These are phyloP conservation scores for Neofusicoccum sp. DNA, from an alignment of 2,329 filamentous ascomycete genomes.

Conservation along the genomic window DNA sequence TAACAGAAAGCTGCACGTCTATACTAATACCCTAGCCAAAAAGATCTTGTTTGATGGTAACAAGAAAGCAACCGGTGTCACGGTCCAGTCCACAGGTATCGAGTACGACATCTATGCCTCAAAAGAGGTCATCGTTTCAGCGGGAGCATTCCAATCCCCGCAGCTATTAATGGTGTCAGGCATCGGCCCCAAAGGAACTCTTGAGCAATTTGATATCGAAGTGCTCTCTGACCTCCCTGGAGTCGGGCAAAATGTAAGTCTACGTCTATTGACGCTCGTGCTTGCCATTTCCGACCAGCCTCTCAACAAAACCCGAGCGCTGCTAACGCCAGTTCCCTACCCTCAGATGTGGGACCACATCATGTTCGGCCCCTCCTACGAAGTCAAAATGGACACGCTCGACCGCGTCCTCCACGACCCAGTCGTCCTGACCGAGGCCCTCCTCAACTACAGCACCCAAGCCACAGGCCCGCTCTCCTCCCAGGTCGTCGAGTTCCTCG, in stretches of 20 bases:
- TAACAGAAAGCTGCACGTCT: conserved; percentile 24
- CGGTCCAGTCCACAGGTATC: conserved; percentile 18
- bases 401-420: conserved; percentile 24
- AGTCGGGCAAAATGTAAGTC: conserved; percentile 24
- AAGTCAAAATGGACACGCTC: conserved; percentile 23
- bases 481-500: conserved; percentile 23
- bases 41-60: conserved; percentile 35
- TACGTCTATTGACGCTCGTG: conserved; percentile 16
- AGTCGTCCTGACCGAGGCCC: conserved; percentile 21
- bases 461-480: conserved; percentile 24
- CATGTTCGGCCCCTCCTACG: conserved; percentile 26
- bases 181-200: conserved; percentile 31
- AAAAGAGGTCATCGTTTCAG: conserved; percentile 46
- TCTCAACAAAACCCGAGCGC: conserved; percentile 13
- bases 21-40: conserved; percentile 31
- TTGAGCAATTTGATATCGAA: conserved; percentile 27
- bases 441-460: conserved; percentile 20
- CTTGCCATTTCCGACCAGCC: background rate
- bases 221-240: conserved; percentile 24
- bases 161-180: conserved; percentile 42
- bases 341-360: conserved; percentile 29
- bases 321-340: too few relatives aligned
- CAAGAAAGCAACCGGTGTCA: conserved; percentile 28
- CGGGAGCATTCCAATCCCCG: conserved; percentile 43
- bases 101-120: conserved; percentile 27